These are phyloP conservation scores for Penicillium sp. DNA, from an alignment of 2,329 filamentous ascomycete genomes.

Conservation along the genomic window DNA sequence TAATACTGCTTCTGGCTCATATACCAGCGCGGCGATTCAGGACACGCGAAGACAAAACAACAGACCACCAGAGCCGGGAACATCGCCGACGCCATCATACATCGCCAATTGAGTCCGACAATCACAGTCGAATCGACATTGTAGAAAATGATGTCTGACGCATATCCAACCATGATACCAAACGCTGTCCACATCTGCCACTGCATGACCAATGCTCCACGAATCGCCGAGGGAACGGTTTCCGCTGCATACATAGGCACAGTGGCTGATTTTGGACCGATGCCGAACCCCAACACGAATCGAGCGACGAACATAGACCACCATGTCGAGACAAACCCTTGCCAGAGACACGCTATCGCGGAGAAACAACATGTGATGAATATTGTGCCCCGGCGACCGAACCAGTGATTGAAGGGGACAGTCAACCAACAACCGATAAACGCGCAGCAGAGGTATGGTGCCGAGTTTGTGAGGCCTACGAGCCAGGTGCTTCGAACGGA, in stretches of 20 bases:
- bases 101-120: slow-evolving; percentile 63
- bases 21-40: slow-evolving; percentile 53
- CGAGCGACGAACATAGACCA: slow-evolving; percentile 69
- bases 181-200: slow-evolving; percentile 66
- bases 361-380: slow-evolving; percentile 75
- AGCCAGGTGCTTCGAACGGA: slow-evolving; percentile 59
- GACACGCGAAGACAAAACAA: slow-evolving; percentile 64
- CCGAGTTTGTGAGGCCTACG: slow-evolving; percentile 61
- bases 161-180: slow-evolving; percentile 58
- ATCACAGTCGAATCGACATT: slow-evolving; percentile 56
- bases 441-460: slow-evolving; percentile 63
- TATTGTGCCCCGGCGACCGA: slow-evolving; percentile 73
- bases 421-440: slow-evolving; percentile 73
- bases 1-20: slow-evolving; percentile 46
- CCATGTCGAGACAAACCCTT: slow-evolving; percentile 70
- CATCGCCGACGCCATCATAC: slow-evolving; percentile 70
- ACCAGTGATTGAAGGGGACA: slow-evolving; percentile 68
- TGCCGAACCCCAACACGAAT: slow-evolving; percentile 73
- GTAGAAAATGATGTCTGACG: slow-evolving; percentile 63
- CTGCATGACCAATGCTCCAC: slow-evolving; percentile 78
- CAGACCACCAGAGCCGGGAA: slow-evolving; percentile 61
- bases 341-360: slow-evolving; percentile 54
- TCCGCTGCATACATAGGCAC: slow-evolving; percentile 78
- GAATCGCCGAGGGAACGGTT: slow-evolving; percentile 67
- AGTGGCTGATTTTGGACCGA: slow-evolving; percentile 73